These are phyloP conservation scores for Stachybotrys chartarum DNA, from an alignment of 2,329 filamentous ascomycete species.

Conservation along the genomic window DNA sequence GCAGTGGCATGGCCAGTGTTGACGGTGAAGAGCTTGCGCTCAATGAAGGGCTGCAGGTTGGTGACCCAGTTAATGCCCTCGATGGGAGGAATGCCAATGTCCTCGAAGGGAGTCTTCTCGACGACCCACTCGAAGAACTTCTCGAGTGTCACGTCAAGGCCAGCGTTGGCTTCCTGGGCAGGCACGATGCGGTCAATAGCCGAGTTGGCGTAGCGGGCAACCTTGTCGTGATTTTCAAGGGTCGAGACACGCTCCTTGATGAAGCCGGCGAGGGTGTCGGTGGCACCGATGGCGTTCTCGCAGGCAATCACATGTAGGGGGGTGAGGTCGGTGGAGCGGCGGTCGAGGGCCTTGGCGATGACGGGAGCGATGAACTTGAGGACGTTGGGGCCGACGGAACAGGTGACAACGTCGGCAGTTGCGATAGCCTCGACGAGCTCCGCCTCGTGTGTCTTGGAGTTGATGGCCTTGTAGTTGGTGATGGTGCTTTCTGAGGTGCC, in stretches of 20 bases:
- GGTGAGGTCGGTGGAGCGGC: constrained; percentile 53
- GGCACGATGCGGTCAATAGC: constrained; percentile 98
- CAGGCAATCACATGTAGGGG: constrained; percentile 92
- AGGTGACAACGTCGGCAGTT: constrained; percentile 86
- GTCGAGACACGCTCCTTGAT: constrained; percentile 56
- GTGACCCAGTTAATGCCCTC: constrained; percentile 90
- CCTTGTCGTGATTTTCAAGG: constrained; percentile 59
- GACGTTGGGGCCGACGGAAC: constrained; percentile 92
- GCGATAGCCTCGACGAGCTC: constrained; percentile 80
- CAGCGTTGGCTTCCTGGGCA: constrained; percentile 71
- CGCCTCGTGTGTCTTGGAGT: constrained; percentile 78
- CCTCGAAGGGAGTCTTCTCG: constrained; percentile 76
- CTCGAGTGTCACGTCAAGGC: constrained; percentile 90
- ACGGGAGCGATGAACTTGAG: constrained; percentile 94
- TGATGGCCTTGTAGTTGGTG: constrained; percentile 94
- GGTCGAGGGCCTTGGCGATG: constrained; percentile 89
- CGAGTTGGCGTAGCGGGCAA: constrained; percentile 91
- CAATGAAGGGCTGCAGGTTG: constrained; percentile 88
- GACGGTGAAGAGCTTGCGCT: constrained; percentile 99
- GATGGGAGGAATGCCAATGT: constrained; percentile 59
- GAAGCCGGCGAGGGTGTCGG: constrained; percentile 74
- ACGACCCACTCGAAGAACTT: constrained; percentile 99
- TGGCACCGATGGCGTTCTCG: constrained; percentile 95
- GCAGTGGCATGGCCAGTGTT: constrained; percentile 97
- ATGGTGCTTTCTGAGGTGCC: constrained; percentile 77